phyloP scores from a whole-genome alignment of 129 eudicot genomes.

The Lactuca saligna region DNA sequence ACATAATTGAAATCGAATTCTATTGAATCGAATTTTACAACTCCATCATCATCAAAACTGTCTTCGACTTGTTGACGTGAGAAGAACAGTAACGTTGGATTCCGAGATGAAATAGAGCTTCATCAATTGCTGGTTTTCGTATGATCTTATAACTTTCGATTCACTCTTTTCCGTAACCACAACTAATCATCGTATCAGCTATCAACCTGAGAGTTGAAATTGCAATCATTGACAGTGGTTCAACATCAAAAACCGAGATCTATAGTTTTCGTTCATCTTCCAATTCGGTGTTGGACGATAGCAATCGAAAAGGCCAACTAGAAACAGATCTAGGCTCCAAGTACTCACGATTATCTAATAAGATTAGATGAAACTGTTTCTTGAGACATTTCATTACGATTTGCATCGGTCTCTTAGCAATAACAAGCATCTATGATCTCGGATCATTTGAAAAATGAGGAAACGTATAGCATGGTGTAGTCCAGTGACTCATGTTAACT shows the following conservation, averaged over 20 bases:
- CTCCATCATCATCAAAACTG: conserved; percentile 47
- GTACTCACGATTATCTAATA: conserved; percentile 37
- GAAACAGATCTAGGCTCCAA: conserved; percentile 41
- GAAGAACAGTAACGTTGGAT: conserved; percentile 37
- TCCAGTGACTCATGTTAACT: conserved; percentile 16
- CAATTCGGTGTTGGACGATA: too few species aligned
- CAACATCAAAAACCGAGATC: too few species aligned
- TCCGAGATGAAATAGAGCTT: too few species aligned
- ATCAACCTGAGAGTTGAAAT: too few species aligned
- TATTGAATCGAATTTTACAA: conserved; percentile 36
- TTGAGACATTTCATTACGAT: conserved; percentile 62
- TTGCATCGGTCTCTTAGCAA: conserved; percentile 48
- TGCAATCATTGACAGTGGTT: too few species aligned
- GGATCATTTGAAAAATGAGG: conserved; percentile 23
- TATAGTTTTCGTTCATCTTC: too few species aligned
- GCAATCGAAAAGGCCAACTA: too few species aligned
- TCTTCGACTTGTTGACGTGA: conserved; percentile 45
- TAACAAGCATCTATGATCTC: conserved; percentile 36
- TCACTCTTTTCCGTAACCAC: too few species aligned
- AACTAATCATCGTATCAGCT: too few species aligned
- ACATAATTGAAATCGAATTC: conserved; percentile 24
- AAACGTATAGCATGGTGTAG: conserved; percentile 51
- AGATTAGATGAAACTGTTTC: conserved; percentile 51
- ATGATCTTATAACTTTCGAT: too few species aligned
- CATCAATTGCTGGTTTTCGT: too few species aligned